Conservation (phyloP, 1,139 yeast genomes). For the Kodamaea sp. region DNA sequence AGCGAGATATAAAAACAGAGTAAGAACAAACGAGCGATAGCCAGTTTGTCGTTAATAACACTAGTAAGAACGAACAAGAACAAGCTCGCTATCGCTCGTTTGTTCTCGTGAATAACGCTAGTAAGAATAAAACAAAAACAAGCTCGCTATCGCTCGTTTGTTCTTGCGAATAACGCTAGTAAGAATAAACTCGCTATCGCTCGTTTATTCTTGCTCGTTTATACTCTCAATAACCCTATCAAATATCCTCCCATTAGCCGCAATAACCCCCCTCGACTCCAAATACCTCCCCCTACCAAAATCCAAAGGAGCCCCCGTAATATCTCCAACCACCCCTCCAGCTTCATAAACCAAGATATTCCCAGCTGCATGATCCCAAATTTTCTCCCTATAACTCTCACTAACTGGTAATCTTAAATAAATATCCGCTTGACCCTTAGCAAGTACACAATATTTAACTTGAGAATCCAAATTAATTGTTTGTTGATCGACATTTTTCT, state of each 20-base stretch:
- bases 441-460: constrained; percentile 88
- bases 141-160: no score
- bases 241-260: constrained; percentile 68
- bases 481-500: constrained; percentile 43
- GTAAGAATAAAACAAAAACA: no score
- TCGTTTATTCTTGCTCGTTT: no score
- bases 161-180: no score
- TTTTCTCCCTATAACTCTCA: constrained; percentile 78
- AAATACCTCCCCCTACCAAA: constrained; percentile 87
- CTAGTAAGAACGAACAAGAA: no score
- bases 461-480: constrained; percentile 85
- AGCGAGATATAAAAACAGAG: no score
- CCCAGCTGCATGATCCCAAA: constrained; percentile 99
- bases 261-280: constrained; percentile 85
- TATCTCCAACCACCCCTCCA: constrained; percentile 88
- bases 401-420: constrained; percentile 84
- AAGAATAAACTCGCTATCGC: no score
- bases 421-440: constrained; percentile 90
- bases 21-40: no score
- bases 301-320: constrained; percentile 65
- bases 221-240: constrained; percentile 61
- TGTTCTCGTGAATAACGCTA: no score
- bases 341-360: constrained; percentile 80
- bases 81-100: no score
- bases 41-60: no score